phyloP scores from a whole-genome alignment of 75 land plant species.

The Pinus taeda region DNA sequence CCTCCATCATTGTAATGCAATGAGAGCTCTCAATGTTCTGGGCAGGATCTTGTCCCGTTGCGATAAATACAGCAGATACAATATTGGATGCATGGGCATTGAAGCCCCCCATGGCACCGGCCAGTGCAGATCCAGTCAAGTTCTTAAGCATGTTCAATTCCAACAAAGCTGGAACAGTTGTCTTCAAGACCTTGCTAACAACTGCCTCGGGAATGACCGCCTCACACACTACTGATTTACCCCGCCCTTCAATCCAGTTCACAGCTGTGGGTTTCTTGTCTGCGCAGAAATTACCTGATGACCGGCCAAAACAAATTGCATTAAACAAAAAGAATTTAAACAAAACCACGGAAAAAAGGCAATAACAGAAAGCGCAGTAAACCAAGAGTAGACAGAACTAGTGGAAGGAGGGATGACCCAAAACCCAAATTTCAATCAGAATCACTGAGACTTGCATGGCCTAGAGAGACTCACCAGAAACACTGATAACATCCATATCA shows the following conservation, averaged over 20 bases:
- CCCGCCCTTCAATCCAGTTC: conserved; percentile 78
- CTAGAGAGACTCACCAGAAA: too few relatives aligned
- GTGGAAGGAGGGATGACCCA: too few relatives aligned
- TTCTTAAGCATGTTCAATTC: conserved; percentile 88
- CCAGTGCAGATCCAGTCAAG: conserved; percentile 82
- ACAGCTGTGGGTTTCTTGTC: conserved; percentile 65
- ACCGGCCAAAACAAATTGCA: too few relatives aligned
- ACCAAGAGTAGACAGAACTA: too few relatives aligned
- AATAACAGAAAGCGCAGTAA: too few relatives aligned
- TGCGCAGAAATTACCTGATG: conserved; percentile 58
- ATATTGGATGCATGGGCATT: conserved; percentile 90
- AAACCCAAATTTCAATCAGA: too few relatives aligned
- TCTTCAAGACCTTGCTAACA: conserved; percentile 70
- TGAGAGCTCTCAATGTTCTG: conserved; percentile 86
- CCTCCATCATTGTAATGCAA: conserved; percentile 77
- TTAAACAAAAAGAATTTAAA: too few relatives aligned
- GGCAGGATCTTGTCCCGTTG: conserved; percentile 85
- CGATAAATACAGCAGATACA: conserved; percentile 71
- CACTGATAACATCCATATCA: too few relatives aligned
- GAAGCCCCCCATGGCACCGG: conserved; percentile 80
- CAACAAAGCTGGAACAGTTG: conserved; percentile 69
- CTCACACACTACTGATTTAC: conserved; percentile 82
- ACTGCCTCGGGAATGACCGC: conserved; percentile 62
- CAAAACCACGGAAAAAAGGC: too few relatives aligned
- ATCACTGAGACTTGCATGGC: too few relatives aligned